Base-by-base conservation (phyloP, 306 rosid species). In the Inga oerstediana region DNA sequence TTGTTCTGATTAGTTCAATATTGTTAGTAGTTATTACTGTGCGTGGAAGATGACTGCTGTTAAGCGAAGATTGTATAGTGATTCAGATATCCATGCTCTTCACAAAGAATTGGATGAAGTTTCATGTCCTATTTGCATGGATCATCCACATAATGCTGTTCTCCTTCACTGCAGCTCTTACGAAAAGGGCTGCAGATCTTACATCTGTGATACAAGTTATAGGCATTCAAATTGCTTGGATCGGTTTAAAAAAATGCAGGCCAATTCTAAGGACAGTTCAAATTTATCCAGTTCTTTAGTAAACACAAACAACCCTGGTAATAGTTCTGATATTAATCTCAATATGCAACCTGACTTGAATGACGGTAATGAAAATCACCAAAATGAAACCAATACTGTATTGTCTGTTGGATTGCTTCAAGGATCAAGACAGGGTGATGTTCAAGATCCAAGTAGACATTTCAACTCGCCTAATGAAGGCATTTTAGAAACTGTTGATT, bases 91-190 rank as follows among this genome's bases (percentile, higher is more conserved):
- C 72, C 89, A 75, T 93, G 96, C 96, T 81, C 92, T 95, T 88
- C 92, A 92, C 94, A 93, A 90, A 95, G 98, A 95, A 92, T 87
- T 95, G 95, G 98, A 95, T 91, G 98, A 92, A 65, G 93, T 92
- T 86, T 91, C 97, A 82, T 95, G 98, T 92, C 91, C 98, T 67
- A 92, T 95, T 92, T 95, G 98, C 96, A 95, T 95, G 97, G 98
- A 95, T 87, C 98, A 95, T 88, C 98, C 98, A 77, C 98, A 95
- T 93, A 95, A 95, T 92, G 98, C 98, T 80, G 98, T 95, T 90
- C 96, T 95, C 84, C 97, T 95, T 79, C 92, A 83, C 80, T 95
- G 98, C 90, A 95, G 98, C 93, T 95, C 98, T 32, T 92, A 95
- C 83, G 97, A 95, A 43, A 95, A 93, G 90, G 98, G 98, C 91